A percentile compares a stretch with the other conserved stretches of the same genome.
Evolutionary conservation across 768 basidiomycete species (phyloP).

Genomic region (Pholiota microspora): DNA sequence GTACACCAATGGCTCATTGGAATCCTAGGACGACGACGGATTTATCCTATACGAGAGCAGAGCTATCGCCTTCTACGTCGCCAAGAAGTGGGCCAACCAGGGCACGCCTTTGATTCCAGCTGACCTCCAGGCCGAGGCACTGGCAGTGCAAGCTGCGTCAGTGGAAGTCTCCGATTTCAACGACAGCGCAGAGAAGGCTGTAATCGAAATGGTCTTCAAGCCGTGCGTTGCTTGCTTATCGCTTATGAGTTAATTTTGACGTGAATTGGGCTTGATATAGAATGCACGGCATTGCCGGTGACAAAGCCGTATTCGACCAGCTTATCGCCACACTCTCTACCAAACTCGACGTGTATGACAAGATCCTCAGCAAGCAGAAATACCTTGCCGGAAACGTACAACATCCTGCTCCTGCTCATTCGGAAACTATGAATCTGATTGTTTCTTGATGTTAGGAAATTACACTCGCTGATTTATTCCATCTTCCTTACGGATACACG

Average conservation of each 20-base stretch:
- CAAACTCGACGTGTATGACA: constrained; percentile 52
- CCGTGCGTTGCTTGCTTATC: constrained; percentile 26
- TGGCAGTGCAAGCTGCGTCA: constrained; percentile 43
- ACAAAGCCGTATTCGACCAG: constrained; percentile 27
- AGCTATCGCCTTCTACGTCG: constrained; percentile 57
- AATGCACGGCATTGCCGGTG: constrained; percentile 15
- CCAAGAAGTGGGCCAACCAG: constrained; percentile 46
- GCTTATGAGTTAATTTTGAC: background rate
- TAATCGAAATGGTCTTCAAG: constrained; percentile 50
- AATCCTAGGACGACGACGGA: constrained; percentile 47
- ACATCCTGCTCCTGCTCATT: background rate
- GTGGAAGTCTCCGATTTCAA: constrained; percentile 54
- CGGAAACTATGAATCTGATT: no score
- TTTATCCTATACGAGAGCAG: constrained; percentile 60
- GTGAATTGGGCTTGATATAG: background rate
- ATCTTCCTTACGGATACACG: constrained; percentile 34
- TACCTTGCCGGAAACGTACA: constrained; percentile 60
- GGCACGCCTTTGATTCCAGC: constrained; percentile 51
- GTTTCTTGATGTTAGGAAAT: constrained; percentile 25
- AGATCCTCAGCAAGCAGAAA: constrained; percentile 48
- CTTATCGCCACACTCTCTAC: constrained; percentile 27
- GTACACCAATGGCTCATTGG: background rate
- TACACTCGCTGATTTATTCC: constrained; percentile 44
- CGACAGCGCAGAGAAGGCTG: constrained; percentile 30
- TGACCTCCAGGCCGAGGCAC: constrained; percentile 30